Evolutionary conservation across 2,329 filamentous ascomycete genomes (phyloP).

Genomic region (Neofusicoccum laricinum): DNA sequence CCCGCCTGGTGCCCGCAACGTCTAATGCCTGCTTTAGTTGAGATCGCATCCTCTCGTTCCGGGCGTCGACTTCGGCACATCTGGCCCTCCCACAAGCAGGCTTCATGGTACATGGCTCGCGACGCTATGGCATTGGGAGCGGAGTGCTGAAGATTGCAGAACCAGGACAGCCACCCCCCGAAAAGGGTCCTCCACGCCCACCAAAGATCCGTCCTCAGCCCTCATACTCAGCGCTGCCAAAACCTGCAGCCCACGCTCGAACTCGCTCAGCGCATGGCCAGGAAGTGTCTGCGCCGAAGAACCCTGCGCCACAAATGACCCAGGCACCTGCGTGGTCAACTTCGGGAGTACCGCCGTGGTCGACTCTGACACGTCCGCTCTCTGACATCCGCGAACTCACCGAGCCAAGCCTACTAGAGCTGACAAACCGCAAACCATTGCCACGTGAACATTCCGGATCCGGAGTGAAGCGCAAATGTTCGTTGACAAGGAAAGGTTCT

Average conservation of each 20-base stretch:
- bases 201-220: background rate
- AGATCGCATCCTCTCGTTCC: conserved; percentile 26
- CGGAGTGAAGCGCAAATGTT: conserved; percentile 23
- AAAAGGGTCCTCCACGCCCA: conserved; percentile 21
- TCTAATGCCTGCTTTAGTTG: conserved; percentile 20
- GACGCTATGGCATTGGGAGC: background rate
- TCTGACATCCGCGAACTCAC: conserved; percentile 52
- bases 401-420: conserved; percentile 46
- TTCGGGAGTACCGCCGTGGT: conserved; percentile 21
- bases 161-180: conserved; percentile 23
- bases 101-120: background rate
- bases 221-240: background rate
- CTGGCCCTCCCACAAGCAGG: conserved; percentile 4
- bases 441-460: conserved; percentile 20
- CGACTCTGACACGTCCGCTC: conserved; percentile 40
- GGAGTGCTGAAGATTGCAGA: background rate
- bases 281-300: background rate
- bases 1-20: background rate
- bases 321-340: conserved; percentile 26
- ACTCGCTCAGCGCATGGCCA: background rate
- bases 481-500: conserved; percentile 34
- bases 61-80: conserved; percentile 18
- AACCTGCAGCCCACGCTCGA: background rate
- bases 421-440: conserved; percentile 28
- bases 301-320: background rate